Base-by-base conservation (phyloP, 345 rosid genomes). In the Pelargonium nanum region DNA sequence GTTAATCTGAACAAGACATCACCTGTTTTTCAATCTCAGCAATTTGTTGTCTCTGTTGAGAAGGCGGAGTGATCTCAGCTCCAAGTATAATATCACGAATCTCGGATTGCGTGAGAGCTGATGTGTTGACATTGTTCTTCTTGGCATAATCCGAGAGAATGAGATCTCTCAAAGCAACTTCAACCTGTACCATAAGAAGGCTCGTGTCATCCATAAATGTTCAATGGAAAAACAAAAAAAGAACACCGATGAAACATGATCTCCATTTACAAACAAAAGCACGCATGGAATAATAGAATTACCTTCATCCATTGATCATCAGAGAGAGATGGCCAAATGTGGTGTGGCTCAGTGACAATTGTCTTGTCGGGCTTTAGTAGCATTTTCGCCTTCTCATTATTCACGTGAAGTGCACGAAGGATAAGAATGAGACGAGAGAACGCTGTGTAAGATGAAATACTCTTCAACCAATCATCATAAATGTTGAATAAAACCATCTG, bases 291-390 rank as follows among this genome's bases (percentile, higher is more conserved):
- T 48, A 25, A 26, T 45, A 26, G 8, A 26, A 57, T 67, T 70
- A 81, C 90, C 85, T 94, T 94, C 96, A 88, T 90, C 99, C 99
- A 94, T 56, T 94, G 99, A 77, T 94, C 99, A 61, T 94, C 96
- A 57, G 78, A 79, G 45, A 94, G 82, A 55, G 99, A 90, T 26
- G 99, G 99, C 99, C 99, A 94, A 68, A 94, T 90, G 67, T 94
- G 99, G 62, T 94, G 99, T 3, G 97, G 85, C 73, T 90, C 97
- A 22, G 99, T 94, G 34, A 94, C 66, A 22, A 94, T 72, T 24
- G 91, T 84, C 72, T 90, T 94, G 76, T 94, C 99, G 4, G 99
- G 99, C 74, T 94, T 90, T 59, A 94, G 77, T 55, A 94, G 74
- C 96, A 94, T 94, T 77, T 94, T 94, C 25, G 99, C 99, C 81